Evolutionary conservation across 345 rosid genomes (phyloP).

Genomic region (Viola odorata): DNA sequence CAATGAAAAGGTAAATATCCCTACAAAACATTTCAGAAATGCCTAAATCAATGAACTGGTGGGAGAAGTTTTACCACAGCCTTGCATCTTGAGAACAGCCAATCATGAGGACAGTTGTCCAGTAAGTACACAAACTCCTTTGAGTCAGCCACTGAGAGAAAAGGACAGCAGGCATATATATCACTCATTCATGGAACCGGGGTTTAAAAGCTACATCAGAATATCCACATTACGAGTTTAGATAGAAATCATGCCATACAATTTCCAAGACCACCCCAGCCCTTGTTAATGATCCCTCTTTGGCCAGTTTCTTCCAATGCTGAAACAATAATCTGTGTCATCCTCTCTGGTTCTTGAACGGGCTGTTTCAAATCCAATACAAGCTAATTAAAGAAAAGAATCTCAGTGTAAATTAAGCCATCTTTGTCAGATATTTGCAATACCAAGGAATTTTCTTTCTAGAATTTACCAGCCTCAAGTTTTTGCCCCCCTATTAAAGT

Average conservation of each 20-base stretch:
- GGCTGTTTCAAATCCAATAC: conserved; percentile 40
- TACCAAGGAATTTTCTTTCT: no score
- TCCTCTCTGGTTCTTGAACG: conserved; percentile 80
- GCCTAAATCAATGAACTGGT: background rate
- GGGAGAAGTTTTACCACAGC: conserved; percentile 74
- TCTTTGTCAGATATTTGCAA: no score
- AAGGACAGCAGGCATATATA: conserved; percentile 6
- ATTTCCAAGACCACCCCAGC: conserved; percentile 98
- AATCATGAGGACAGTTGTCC: conserved; percentile 96
- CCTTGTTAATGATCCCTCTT: conserved; percentile 95
- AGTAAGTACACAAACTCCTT: conserved; percentile 72
- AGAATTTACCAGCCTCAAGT: no score
- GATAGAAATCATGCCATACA: conserved; percentile 36
- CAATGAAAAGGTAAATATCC: no score
- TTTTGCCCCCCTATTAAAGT: no score
- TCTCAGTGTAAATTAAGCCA: no score
- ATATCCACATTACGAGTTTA: background rate
- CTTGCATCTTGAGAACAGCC: conserved; percentile 94
- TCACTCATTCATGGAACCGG: background rate
- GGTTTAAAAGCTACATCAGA: background rate
- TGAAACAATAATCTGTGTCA: conserved; percentile 76
- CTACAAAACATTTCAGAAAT: no score
- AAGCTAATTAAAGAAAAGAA: background rate
- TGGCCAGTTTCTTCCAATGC: conserved; percentile 73
- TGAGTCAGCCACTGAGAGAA: conserved; percentile 71